Evolutionary conservation across 2,329 filamentous ascomycete species (phyloP).

Genomic region (Fusarium lyarnte): DNA sequence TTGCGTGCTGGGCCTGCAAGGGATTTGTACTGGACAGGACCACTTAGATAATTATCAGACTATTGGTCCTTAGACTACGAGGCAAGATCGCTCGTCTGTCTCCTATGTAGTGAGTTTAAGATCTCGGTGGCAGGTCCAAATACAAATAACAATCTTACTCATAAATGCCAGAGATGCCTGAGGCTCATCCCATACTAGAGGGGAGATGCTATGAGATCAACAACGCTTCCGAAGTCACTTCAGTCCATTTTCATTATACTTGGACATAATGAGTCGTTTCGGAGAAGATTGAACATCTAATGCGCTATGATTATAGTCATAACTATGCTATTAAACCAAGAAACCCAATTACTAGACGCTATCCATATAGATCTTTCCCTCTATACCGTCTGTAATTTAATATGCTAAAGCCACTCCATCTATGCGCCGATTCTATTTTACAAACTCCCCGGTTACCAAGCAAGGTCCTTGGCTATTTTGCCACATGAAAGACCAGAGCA

Average conservation of each 20-base stretch:
- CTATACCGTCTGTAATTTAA: background rate
- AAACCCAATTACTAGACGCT: background rate
- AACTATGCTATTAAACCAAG: background rate
- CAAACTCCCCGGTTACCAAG: slow-evolving; percentile 12
- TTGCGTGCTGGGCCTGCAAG: background rate
- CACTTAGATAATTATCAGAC: background rate
- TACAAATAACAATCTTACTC: too few species aligned
- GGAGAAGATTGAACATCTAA: background rate
- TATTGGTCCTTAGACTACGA: too few species aligned
- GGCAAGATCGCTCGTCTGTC: too few species aligned
- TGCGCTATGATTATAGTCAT: background rate
- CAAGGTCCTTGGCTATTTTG: slow-evolving; percentile 21
- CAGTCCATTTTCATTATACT: too few species aligned
- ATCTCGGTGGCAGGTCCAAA: too few species aligned
- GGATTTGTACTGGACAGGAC: background rate
- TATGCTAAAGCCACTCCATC: background rate
- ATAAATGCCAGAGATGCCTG: too few species aligned
- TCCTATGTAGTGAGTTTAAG: too few species aligned
- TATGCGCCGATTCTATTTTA: slow-evolving; percentile 19
- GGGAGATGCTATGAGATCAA: too few species aligned
- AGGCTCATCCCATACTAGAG: too few species aligned
- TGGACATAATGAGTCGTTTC: too few species aligned
- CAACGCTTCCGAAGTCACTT: too few species aligned
- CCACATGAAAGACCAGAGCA: slow-evolving; percentile 28
- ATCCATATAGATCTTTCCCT: background rate